Evolutionary conservation across 2,329 filamentous ascomycete genomes (phyloP).

Genomic region (Ascochyta lentis): DNA sequence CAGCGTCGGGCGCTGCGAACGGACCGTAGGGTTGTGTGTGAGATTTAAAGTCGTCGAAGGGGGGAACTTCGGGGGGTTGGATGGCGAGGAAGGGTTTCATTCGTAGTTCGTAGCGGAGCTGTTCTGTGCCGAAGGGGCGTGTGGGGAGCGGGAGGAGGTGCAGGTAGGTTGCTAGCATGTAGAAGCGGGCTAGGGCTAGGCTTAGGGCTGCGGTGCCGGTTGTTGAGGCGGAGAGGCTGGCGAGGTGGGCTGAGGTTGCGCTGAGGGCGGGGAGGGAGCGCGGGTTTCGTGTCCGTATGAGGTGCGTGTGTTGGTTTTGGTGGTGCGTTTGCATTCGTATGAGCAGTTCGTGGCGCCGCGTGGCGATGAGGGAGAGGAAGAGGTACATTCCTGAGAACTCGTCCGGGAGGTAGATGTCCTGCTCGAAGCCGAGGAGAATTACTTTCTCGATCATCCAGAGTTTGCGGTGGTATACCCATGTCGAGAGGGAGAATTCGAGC

Average conservation of each 20-base stretch:
- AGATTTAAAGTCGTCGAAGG: slow-evolving; percentile 65
- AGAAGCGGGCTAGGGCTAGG: slow-evolving; percentile 59
- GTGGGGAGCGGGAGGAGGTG: slow-evolving; percentile 56
- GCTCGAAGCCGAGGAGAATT: slow-evolving; percentile 91
- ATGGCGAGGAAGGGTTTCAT: slow-evolving; percentile 83
- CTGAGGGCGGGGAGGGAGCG: slow-evolving; percentile 18
- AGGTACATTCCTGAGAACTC: slow-evolving; percentile 91
- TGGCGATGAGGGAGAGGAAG: slow-evolving; percentile 48
- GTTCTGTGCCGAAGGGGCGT: slow-evolving; percentile 71
- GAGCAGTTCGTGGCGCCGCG: slow-evolving; percentile 32
- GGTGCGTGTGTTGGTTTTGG: slow-evolving; percentile 1
- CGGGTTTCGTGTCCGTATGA: slow-evolving; percentile 2
- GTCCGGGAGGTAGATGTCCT: slow-evolving; percentile 85
- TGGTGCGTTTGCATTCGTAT: slow-evolving; percentile 26
- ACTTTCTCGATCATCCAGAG: slow-evolving; percentile 86
- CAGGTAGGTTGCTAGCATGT: slow-evolving; percentile 69
- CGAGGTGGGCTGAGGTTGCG: slow-evolving; percentile 25
- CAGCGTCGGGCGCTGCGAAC: slow-evolving; percentile 21
- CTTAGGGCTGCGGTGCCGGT: slow-evolving; percentile 37
- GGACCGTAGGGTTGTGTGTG: slow-evolving; percentile 42
- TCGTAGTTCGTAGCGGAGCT: slow-evolving; percentile 78
- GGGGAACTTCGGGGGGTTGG: slow-evolving; percentile 70
- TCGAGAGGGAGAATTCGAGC: slow-evolving; percentile 76
- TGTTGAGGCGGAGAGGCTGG: slow-evolving; percentile 36
- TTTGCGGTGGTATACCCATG: slow-evolving; percentile 91